A percentile compares a stretch with the other conserved stretches of the same genome.
phyloP scores from a whole-genome alignment of 2,329 filamentous ascomycete genomes.

The Mycosphaerella sp. region DNA sequence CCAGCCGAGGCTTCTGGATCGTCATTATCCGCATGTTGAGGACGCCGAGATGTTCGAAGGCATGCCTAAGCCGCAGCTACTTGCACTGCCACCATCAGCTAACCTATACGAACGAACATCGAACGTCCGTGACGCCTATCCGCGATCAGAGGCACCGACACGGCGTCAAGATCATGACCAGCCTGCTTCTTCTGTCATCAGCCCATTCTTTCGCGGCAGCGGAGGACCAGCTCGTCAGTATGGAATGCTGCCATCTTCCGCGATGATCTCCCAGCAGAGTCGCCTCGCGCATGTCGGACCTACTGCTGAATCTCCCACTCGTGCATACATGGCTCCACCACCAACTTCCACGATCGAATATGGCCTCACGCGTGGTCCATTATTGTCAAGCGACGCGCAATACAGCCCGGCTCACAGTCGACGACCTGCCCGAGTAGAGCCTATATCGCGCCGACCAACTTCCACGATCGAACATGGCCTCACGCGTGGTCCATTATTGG shows the following conservation, averaged over 20 bases:
- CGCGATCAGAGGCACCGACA: background rate
- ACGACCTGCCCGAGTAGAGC: background rate
- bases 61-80: background rate
- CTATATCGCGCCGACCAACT: background rate
- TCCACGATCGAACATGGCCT: background rate
- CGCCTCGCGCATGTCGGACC: too few species aligned
- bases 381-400: background rate
- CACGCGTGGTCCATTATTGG: background rate
- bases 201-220: conserved; percentile 35
- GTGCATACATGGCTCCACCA: background rate
- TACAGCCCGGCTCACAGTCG: background rate
- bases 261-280: background rate
- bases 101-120: background rate
- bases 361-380: background rate
- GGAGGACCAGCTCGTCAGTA: background rate
- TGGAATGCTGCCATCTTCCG: background rate
- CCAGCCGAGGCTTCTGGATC: background rate
- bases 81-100: background rate
- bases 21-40: background rate
- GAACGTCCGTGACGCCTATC: background rate
- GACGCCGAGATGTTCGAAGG: background rate
- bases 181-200: conserved; percentile 31
- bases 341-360: background rate
- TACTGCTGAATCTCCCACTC: background rate
- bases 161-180: conserved; percentile 1